A percentile compares a stretch with the other conserved stretches of the same genome.
Evolutionary conservation across 2,329 filamentous ascomycete genomes (phyloP).

Genomic region (Dactylonectria macrodidyma): DNA sequence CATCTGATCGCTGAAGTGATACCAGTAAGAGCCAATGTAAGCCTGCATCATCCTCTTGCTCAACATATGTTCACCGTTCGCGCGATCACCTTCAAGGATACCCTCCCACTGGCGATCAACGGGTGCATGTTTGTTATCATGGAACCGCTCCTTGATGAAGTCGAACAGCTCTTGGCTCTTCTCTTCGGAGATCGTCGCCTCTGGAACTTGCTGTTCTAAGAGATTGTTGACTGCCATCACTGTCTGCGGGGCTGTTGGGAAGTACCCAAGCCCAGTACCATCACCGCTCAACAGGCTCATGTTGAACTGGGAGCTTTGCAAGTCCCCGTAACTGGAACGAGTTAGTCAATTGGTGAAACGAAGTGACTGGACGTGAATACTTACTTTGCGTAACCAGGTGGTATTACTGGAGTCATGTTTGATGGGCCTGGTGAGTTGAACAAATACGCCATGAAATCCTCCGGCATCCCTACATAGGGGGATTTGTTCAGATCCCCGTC

Average conservation of each 20-base stretch:
- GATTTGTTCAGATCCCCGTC: slow-evolving; percentile 86
- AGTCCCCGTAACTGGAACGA: slow-evolving; percentile 65
- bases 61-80: slow-evolving; percentile 75
- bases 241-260: slow-evolving; percentile 76
- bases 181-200: slow-evolving; percentile 86
- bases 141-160: slow-evolving; percentile 85
- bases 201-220: slow-evolving; percentile 83
- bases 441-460: slow-evolving; percentile 88
- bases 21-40: slow-evolving; percentile 95
- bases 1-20: slow-evolving; percentile 93
- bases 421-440: slow-evolving; percentile 71
- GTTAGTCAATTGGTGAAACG: slow-evolving; percentile 42
- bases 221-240: slow-evolving; percentile 93
- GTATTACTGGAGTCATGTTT: slow-evolving; percentile 62
- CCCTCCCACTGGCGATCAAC: slow-evolving; percentile 82
- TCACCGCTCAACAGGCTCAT: slow-evolving; percentile 66
- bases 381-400: slow-evolving; percentile 62
- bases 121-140: slow-evolving; percentile 82
- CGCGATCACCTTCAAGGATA: slow-evolving; percentile 84
- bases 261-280: slow-evolving; percentile 66
- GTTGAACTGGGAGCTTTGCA: slow-evolving; percentile 58
- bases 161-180: slow-evolving; percentile 89
- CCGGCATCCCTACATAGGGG: slow-evolving; percentile 85
- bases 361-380: slow-evolving; percentile 41
- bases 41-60: slow-evolving; percentile 96